These are phyloP conservation scores for Ceratocystis diversiconidia DNA, from an alignment of 2,329 filamentous ascomycete genomes.

Conservation along the genomic window DNA sequence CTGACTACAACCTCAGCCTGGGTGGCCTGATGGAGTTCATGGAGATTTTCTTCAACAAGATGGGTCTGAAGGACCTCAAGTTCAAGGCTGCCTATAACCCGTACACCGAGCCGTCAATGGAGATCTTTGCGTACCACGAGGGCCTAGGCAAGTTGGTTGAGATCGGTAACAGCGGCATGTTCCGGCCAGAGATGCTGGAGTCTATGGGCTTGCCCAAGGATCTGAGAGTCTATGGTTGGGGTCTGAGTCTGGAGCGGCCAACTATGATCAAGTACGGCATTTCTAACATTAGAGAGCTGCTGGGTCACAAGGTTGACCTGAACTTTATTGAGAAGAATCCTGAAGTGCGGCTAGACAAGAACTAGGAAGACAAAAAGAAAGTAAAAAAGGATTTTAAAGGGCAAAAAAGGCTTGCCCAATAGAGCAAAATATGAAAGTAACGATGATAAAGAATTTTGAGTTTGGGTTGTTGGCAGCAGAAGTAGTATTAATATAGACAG, in stretches of 20 bases:
- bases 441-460: not conserved
- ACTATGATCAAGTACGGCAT: constrained; percentile 96
- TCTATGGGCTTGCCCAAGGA: constrained; percentile 86
- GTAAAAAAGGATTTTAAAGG: constrained; percentile 5
- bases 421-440: not conserved
- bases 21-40: constrained; percentile 89
- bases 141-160: constrained; percentile 85
- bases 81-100: constrained; percentile 98
- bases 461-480: not conserved
- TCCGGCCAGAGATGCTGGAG: constrained; percentile 93
- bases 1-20: constrained; percentile 83
- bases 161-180: constrained; percentile 98
- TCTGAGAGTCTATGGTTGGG: constrained; percentile 88
- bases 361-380: constrained; percentile 33
- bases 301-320: constrained; percentile 92
- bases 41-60: constrained; percentile 89
- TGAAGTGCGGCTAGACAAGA: constrained; percentile 77
- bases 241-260: constrained; percentile 77
- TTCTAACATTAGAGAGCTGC: constrained; percentile 78
- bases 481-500: not conserved
- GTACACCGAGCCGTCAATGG: constrained; percentile 92
- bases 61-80: constrained; percentile 70
- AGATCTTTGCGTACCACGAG: constrained; percentile 92
- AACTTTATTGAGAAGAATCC: constrained; percentile 85
- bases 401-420: not conserved